phyloP scores from a whole-genome alignment of 768 basidiomycete species.

The Kwoniella botswanensis region DNA sequence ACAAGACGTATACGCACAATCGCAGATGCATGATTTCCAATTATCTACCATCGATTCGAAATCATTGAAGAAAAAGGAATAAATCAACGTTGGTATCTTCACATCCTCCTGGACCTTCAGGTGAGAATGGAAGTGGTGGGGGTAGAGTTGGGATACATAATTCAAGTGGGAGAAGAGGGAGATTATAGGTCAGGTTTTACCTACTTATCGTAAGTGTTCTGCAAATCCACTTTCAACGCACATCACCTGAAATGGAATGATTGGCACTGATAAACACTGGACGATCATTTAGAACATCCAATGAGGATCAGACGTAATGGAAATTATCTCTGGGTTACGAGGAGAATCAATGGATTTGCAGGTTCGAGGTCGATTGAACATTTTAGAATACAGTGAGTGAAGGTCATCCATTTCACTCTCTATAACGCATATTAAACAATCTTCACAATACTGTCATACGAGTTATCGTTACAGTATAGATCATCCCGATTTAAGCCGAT shows the following conservation, averaged over 20 bases:
- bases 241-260: neutral
- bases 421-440: neutral
- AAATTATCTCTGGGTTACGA: constrained; percentile 33
- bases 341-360: constrained; percentile 15
- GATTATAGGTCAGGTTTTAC: constrained; percentile 39
- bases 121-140: constrained; percentile 1
- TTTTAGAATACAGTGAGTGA: constrained; percentile 16
- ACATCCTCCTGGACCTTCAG: neutral
- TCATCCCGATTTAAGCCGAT: too few relatives aligned
- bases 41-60: constrained; percentile 33
- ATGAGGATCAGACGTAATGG: constrained; percentile 33
- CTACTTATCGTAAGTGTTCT: constrained; percentile 33
- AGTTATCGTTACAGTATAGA: too few relatives aligned
- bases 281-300: constrained; percentile 5
- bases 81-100: constrained; percentile 10
- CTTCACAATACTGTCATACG: too few relatives aligned
- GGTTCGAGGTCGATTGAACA: constrained; percentile 3
- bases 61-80: constrained; percentile 9
- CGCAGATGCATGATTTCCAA: constrained; percentile 39
- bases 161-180: constrained; percentile 30
- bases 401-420: neutral
- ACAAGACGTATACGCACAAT: constrained; percentile 38
- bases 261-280: neutral
- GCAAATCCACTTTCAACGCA: neutral
- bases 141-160: constrained; percentile 19